Conservation (phyloP, 2,329 filamentous ascomycete species). For the Beauveria sp. region DNA sequence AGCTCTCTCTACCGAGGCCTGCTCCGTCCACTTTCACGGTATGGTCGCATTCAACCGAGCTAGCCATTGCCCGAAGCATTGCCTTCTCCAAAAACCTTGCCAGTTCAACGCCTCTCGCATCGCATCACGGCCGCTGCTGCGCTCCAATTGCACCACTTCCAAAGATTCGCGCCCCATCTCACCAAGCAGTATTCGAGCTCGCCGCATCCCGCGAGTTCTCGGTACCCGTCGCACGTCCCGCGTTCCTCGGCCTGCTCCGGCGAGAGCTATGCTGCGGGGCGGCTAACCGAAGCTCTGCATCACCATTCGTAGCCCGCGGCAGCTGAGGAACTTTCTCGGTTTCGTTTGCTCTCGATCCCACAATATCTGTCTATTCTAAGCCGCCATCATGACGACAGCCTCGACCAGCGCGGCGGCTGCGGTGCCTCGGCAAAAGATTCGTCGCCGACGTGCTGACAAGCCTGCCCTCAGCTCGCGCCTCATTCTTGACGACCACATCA, state of each 20-base stretch:
- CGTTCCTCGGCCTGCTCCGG: slow-evolving; percentile 10
- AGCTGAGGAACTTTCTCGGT: not conserved
- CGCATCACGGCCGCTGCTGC: not conserved
- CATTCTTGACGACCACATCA: slow-evolving; percentile 76
- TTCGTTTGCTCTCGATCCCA: not conserved
- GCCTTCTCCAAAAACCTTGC: not conserved
- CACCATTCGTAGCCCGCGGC: not conserved
- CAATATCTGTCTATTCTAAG: not conserved
- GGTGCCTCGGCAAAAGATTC: slow-evolving; percentile 33
- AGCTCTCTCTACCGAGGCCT: slow-evolving; percentile 5
- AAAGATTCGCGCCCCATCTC: not conserved
- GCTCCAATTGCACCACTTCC: not conserved
- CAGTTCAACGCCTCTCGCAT: not conserved
- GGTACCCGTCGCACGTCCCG: not conserved
- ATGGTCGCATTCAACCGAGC: slow-evolving; percentile 10
- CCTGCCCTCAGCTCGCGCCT: slow-evolving; percentile 71
- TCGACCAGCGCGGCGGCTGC: slow-evolving; percentile 19
- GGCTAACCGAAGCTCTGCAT: slow-evolving; percentile 9
- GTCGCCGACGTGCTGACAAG: slow-evolving; percentile 58
- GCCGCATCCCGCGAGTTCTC: not conserved
- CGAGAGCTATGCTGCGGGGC: slow-evolving; percentile 10
- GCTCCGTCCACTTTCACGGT: not conserved
- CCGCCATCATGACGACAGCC: slow-evolving; percentile 13
- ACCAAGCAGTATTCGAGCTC: not conserved
- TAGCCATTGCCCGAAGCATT: not conserved